Evolutionary conservation across 1,139 yeast species (phyloP), one percentile per base, ranked within the genome.

Genomic region (Kluyveromyces sp.): DNA sequence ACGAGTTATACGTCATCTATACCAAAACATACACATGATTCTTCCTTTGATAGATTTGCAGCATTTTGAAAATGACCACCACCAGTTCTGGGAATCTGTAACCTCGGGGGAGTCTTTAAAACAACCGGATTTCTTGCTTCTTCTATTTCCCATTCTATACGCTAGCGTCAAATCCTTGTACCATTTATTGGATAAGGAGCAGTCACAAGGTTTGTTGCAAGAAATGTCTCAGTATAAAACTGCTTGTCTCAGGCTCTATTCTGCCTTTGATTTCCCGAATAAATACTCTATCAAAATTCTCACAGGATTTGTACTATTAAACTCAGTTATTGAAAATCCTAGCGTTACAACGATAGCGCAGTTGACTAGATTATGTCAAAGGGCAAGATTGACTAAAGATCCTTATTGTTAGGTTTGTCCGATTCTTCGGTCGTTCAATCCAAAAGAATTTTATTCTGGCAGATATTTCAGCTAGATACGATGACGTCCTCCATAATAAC

Each of bases 371-470:
- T 75, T 77, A 52, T 81, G 83, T 1, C 79, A 78, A 56, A 68
- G 75, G 43, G 64, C 78, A 32, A 78, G 77, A 46, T 62, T 79
- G 43, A 79, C 79, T 54, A 73, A 79, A 56, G 86, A 79, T 54
- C 86, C 0, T 69, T 73, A 3, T 59, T 70, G 1, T 71, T 74
- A 40, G 69, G 74, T 28, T 71, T 78, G 30, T 65, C 70, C 10
- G 76, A 77, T 52, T 65, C 71, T 58, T 71, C 70, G 46, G 68
- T 73, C 8, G 71, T 79, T 3, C 78, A 77, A 49, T 69, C 73
- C 43, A 68, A 82, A 58, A 67, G 85, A 55, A 58, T 78, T 46
- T 59, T 80, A 21, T 80, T 85, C 84, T 80, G 84, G 83, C 79
- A 78, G 34, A 77, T 79, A 4, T 78, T 78, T 54, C 78, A 78